Base-by-base conservation (phyloP, 257 asterid genomes). In the Nicotiana benthamiana region DNA sequence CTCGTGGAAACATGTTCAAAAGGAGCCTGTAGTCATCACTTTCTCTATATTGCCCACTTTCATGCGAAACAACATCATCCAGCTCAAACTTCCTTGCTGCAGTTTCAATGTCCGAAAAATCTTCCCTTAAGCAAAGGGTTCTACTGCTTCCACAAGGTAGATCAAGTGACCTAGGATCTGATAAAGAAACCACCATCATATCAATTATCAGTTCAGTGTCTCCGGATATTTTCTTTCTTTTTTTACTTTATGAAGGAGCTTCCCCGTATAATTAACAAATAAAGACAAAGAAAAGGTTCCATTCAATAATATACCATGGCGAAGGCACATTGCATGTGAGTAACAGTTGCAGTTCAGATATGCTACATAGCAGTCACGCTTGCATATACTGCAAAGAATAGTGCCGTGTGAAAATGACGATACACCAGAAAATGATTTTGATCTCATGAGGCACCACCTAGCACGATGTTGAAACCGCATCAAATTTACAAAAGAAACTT, bases 291-390 rank as follows among this genome's bases (percentile, higher is more conserved):
- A 54, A 75, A 74, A 65, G 18, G 30, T 59, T 56, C 65, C 62
- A 54, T 79, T 43, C 34, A 22, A 40, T 40, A 70, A 26, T 80
- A 74, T 92, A 95, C 99, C 98, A 86, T 95, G 99, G 83, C 96
- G 97, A 82, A 95, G 96, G 87, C 99, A 95, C 82, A 89, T 80
- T 32, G 96, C 92, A 83, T 93, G 98, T 79, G 82, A 83, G 89
- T 75, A 85, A 86, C 97, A 92, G 81, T 82, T 91, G 92, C 99
- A 95, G 82, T 87, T 92, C 81, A 93, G 80, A 86, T 95, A 95
- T 28, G 97, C 96, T 28, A 91, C 87, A 82, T 92, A 93, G 80
- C 97, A 92, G 85, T 95, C 99, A 22, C 98, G 96, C 86, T 91
- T 91, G 90, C 99, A 93, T 15, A 89, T 86, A 86, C 93, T 89